Evolutionary conservation across 2,329 filamentous ascomycete species (phyloP), one percentile per base, ranked within the genome.

Genomic region (Neofusicoccum ribis): DNA sequence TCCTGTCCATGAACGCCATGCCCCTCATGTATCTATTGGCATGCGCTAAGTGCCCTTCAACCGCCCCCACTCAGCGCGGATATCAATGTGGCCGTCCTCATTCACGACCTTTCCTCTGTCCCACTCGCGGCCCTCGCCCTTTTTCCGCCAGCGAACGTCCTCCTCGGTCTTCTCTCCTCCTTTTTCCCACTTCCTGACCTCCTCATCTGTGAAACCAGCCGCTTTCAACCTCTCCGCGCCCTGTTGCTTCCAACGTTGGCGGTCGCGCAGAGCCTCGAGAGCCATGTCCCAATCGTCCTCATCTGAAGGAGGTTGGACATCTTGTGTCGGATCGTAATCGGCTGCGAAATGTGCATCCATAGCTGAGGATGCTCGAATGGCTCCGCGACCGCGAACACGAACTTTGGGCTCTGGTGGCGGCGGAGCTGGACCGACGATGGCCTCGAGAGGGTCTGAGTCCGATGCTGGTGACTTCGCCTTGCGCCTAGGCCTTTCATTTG

Each of bases 291-390:
- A 97, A 66, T 91, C 87, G 67, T 89, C 88, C 2, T 78, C 80
- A 1, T 82, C 80, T 2, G 81, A 75, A 67, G 76, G 68, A 49
- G 81, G 78, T 44, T 83, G 79, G 3, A 89, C 77, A 70, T 91
- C 86, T n/a, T 80, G 74, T 6, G 79, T 74, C 1, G 87, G 87
- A 67, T 89, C 82, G 70, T 89, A 89, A 17, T 77, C 84, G 1
- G 87, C 81, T 0, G 90, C 88, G 76, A 97, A 98, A 61, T 91
- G 91, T 27, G 85, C 82, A 72, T 97, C 93, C 69, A 97, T 96
- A 9, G 86, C 88, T 31, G 88, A 88, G 1, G 84, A 84, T 4
- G 84, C 80, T 49, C 73, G 80, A 44, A 86, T 82, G 14, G 86
- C 86, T 43, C 92, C 92, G 44, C 92, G 87, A 9, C 92, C 92